Evolutionary conservation across 768 basidiomycete genomes (phyloP).

Genomic region (Trametes gibbosa): DNA sequence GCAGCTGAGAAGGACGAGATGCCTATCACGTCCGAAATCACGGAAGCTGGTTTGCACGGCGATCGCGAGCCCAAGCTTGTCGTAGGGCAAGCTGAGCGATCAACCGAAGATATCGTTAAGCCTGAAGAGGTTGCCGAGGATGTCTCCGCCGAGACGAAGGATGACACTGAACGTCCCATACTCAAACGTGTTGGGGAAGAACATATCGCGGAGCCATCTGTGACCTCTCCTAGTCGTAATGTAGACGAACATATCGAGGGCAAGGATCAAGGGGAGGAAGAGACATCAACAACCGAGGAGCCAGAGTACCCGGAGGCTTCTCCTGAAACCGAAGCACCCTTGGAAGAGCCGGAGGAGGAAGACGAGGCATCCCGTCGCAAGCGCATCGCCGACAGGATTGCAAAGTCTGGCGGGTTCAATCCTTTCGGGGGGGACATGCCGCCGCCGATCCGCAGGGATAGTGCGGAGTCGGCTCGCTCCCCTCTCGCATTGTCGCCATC

Average conservation of each 20-base stretch:
- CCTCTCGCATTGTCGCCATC: slow-evolving; percentile 1
- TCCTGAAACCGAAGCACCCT: background rate
- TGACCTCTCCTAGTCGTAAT: background rate
- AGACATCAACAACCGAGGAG: background rate
- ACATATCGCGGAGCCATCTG: background rate
- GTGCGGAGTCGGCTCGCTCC: slow-evolving; percentile 19
- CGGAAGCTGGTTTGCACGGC: slow-evolving; percentile 16
- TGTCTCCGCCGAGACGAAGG: background rate
- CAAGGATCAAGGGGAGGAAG: background rate
- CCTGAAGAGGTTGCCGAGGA: background rate
- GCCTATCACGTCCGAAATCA: background rate
- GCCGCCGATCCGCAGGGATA: slow-evolving; percentile 21
- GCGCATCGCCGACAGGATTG: slow-evolving; percentile 57
- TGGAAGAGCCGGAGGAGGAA: slow-evolving; percentile 37
- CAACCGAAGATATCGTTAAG: background rate
- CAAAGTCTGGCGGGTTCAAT: slow-evolving; percentile 62
- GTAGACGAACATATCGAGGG: background rate
- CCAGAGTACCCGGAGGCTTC: background rate
- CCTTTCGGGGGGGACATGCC: slow-evolving; percentile 41
- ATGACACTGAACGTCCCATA: background rate
- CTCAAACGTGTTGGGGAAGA: background rate
- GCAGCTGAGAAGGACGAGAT: slow-evolving; percentile 6
- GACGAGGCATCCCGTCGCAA: slow-evolving; percentile 53
- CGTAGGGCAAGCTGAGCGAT: slow-evolving; percentile 14
- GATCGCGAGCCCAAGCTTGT: slow-evolving; percentile 17